Base-by-base conservation (phyloP, 2,329 filamentous ascomycete genomes). In the Didymosphaeria variabile region DNA sequence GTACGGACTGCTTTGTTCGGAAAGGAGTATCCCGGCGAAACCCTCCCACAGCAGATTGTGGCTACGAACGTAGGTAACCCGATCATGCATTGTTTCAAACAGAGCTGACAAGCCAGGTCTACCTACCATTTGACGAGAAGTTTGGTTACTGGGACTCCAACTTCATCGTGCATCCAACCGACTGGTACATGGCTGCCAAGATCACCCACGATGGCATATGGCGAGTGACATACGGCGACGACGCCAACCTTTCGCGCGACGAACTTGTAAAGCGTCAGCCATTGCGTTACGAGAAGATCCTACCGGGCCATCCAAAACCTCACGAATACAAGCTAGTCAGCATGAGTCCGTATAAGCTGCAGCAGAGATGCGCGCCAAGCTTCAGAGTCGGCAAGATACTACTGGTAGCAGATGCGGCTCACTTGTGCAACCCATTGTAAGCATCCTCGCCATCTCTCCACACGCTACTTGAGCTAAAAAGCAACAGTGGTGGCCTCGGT, bases 141-240 rank as follows among this genome's bases (percentile, higher is more conserved):
- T 86, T 82, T 64, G 83, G 81, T 29, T 88, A 81, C 66, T 75
- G 81, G 57, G 85, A 88, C 64, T 82, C 83, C 13, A 88, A 88
- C 71, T 89, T 89, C 72, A 85, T 88, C 64, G 81, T 89, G 34
- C 82, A 90, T 64, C 87, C 87, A 0, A 83, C 86, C 23, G 81
- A 90, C 67, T 89, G 86, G 74, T 80, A 86, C 78, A 88, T 90
- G 86, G 86, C 86, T 1, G 87, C 87, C 2, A 83, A 81, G 45
- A 86, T 90, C 63, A 86, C 83, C 1, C 77, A 76, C 2, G 86
- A 89, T 57, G 86, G 86, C 0, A 74, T 90, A 10, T 90, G 87
- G 79, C 84, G 88, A 15, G 84, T 90, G 38, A 87, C 87, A 0
- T 90, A 90, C 67, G 87, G 86, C 55, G 88, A 90, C 65, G 77